These are phyloP conservation scores for Anisodus acutangulus DNA, from an alignment of 257 asterid genomes.

Conservation along the genomic window DNA sequence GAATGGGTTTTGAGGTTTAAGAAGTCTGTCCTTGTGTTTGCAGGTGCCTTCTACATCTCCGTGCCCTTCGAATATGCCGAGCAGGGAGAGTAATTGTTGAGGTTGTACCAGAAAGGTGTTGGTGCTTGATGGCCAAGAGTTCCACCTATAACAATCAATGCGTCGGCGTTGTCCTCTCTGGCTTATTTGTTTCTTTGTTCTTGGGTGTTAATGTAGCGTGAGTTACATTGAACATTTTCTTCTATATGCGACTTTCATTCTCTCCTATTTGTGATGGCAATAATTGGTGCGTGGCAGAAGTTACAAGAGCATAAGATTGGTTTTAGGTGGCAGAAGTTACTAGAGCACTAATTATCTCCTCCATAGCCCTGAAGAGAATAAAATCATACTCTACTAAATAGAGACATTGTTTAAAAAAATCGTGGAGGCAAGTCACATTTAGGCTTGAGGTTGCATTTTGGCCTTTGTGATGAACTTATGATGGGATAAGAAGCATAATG, in stretches of 20 bases:
- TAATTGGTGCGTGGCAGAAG: not conserved
- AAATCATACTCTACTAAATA: not conserved
- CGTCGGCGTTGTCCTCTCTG: not conserved
- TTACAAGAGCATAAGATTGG: too few relatives aligned
- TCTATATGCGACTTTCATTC: conserved; percentile 1
- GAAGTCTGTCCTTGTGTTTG: not conserved
- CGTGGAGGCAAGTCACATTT: not conserved
- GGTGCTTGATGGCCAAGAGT: conserved; percentile 4
- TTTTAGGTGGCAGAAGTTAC: not conserved
- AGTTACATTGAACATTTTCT: not conserved
- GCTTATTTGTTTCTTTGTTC: not conserved
- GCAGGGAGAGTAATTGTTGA: conserved; percentile 19
- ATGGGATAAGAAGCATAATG: too few relatives aligned
- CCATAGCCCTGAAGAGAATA: too few relatives aligned
- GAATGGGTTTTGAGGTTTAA: not conserved
- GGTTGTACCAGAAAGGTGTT: not conserved
- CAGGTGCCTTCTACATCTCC: conserved; percentile 3
- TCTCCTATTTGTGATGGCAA: not conserved
- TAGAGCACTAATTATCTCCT: too few relatives aligned
- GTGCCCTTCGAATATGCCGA: not conserved
- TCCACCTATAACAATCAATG: not conserved
- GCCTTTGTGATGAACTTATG: not conserved
- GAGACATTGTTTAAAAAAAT: not conserved
- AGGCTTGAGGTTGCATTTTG: not conserved
- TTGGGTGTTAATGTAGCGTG: not conserved